Evolutionary conservation across 805 yeast genomes (phyloP), one percentile per base, ranked within the genome.

Genomic region (Ogataea wickerhamii): DNA sequence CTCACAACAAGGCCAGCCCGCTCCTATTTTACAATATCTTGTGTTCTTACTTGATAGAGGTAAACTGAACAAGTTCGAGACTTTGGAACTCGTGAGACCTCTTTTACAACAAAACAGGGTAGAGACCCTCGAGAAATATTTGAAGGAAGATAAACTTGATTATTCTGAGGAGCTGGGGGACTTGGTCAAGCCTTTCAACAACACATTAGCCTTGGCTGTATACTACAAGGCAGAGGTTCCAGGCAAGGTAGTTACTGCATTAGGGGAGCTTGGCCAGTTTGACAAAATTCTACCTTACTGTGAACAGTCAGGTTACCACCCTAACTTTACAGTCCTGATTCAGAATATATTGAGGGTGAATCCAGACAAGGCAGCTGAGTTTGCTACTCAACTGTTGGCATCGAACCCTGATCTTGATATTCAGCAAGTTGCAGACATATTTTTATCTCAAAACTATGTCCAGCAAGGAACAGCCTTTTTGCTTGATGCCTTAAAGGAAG

Each of bases 391-490:
- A 47, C 74, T 93, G 45, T 74, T 87, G 48, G 73, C 79, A 49
- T 48, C 66, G 27, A 71, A 74, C 31, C 83, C 85, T 31, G 78
- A 74, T 33, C 68, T 93, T 47, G 87, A 89, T 47, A 71, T 89
- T 46, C 96, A 88, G 68, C 80, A 81, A 51, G 73, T 87, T 51
- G 89, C 96, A 22, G 98, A 93, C 60, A 82, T 93, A 49, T 93
- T 93, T 73, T 80, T 93, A 61, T 82, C 95, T 28, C 97, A 93
- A 63, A 89, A 91, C 66, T 82, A 78, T 58, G 80, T 93, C 51
- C 98, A 89, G 68, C 98, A 91, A 70, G 98, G 97, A 60, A 93
- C 99, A 23, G 96, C 98, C 11, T 87, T 93, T 70, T 70, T 93
- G 56, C 73, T 93, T 52, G 98, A 93, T 64, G 98, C 97, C 7